Base-by-base conservation (phyloP, 306 rosid genomes). In the Cicer pinnatifidum region DNA sequence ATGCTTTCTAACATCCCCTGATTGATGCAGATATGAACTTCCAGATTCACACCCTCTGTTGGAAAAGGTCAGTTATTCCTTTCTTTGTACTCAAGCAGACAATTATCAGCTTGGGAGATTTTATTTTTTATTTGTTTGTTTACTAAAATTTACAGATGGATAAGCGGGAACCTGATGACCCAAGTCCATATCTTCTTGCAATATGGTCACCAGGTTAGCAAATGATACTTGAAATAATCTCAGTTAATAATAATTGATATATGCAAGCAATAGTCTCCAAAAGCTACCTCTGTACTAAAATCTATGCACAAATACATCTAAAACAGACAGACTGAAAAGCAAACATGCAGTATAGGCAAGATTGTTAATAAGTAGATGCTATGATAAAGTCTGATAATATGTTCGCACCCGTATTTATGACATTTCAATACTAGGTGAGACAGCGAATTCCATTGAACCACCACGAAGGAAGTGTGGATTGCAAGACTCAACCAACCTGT, bases 181-280 rank as follows among this genome's bases (percentile, higher is more conserved):
- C 98, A 46, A 91, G 96, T 76, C 98, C 97, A 16, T 94, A 94
- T 68, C 96, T 91, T 82, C 97, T 94, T 81, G 96, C 97, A 53
- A 89, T 91, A 86, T 94, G 98, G 96, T 85, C 91, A 66, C 98
- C 98, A 83, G 97, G 98, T 94, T 83, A 71, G 84, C 72, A 76
- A 47, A 69, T 35, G 48, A 54, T 41, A 40, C n/a, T 54, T 72
- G 12, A 75, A 78, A 20, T 16, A 67, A 76, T 48, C 46, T 53
- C 65, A 75, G 8, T 50, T 50, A 50, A 33, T 33, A 59, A 59
- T 59, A 59, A 59, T 12, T 28, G 38, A 54, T 56, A 75, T 6
- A n/a, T 61, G 52, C 44, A 6, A 9, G 15, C 51, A 67, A 75
- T 64, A 45, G 20, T 71, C 46, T 33, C 45, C 70, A 13, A 75